Percentiles rank a stretch among this genome's conserved stretches.
phyloP scores from a whole-genome alignment of 2,329 filamentous ascomycete species.

The Mollisia scopiformis region DNA sequence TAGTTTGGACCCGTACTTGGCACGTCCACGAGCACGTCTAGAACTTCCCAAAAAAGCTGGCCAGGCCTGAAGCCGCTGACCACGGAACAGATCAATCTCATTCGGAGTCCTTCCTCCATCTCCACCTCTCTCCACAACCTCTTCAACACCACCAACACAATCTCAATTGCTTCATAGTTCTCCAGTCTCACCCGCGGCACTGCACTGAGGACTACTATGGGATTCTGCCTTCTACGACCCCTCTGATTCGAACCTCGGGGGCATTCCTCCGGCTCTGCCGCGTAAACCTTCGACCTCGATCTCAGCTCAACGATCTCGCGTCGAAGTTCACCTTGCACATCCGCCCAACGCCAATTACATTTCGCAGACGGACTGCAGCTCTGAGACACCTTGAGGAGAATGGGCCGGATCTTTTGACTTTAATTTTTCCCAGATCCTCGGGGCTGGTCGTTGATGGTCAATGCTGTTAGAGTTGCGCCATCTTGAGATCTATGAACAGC shows the following conservation, averaged over 20 bases:
- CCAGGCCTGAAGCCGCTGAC: not conserved
- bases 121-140: not conserved
- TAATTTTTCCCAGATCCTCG: not conserved
- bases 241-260: not conserved
- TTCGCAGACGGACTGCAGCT: not conserved
- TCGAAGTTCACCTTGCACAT: not conserved
- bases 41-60: not conserved
- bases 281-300: not conserved
- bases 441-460: not conserved
- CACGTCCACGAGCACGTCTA: not conserved
- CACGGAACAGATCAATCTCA: no score
- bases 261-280: not conserved
- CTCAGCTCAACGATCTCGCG: not conserved
- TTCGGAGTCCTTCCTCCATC: no score
- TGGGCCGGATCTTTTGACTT: not conserved
- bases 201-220: not conserved
- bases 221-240: not conserved
- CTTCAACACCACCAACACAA: not conserved
- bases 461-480: not conserved
- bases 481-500: not conserved
- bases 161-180: not conserved
- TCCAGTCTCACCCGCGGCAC: not conserved
- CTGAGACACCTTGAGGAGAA: not conserved
- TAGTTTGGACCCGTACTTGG: not conserved
- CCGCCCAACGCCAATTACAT: not conserved